Conservation (phyloP, 1,284 basidiomycete genomes). For the Sanghuangporus baumii region DNA sequence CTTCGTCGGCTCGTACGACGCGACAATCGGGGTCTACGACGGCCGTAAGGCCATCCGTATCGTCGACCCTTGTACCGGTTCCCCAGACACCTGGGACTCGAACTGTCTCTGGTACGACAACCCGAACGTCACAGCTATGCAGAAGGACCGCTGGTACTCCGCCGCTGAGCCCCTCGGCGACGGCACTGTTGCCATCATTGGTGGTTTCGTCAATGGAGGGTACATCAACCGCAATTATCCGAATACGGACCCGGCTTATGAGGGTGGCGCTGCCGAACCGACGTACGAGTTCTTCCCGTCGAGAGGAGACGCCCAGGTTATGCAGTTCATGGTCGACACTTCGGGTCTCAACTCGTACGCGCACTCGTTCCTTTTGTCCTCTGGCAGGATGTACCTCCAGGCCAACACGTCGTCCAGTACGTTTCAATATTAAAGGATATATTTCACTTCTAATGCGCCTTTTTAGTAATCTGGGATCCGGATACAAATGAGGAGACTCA, state of each 20-base stretch:
- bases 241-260: slow-evolving; percentile 55
- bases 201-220: slow-evolving; percentile 80
- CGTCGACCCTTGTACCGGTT: slow-evolving; percentile 65
- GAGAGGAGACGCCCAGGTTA: slow-evolving; percentile 48
- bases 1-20: slow-evolving; percentile 48
- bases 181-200: slow-evolving; percentile 67
- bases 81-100: slow-evolving; percentile 41
- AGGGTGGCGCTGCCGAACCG: slow-evolving; percentile 62
- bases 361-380: slow-evolving; percentile 80
- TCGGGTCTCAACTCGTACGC: slow-evolving; percentile 90
- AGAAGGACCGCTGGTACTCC: slow-evolving; percentile 82
- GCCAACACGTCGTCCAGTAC: slow-evolving; percentile 75
- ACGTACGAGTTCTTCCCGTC: slow-evolving; percentile 85
- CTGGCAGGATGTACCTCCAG: slow-evolving; percentile 81
- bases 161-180: slow-evolving; percentile 72
- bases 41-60: slow-evolving; percentile 66
- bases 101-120: slow-evolving; percentile 80
- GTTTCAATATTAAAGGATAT: slow-evolving; percentile 26
- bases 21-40: slow-evolving; percentile 59
- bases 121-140: slow-evolving; percentile 61
- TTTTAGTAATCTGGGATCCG: slow-evolving; percentile 59
- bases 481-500: slow-evolving; percentile 52
- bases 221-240: slow-evolving; percentile 85
- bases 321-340: slow-evolving; percentile 78
- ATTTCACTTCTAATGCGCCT: slow-evolving; percentile 18